Conservation (phyloP, 805 yeast species). For the Naumovozyma castellii region DNA sequence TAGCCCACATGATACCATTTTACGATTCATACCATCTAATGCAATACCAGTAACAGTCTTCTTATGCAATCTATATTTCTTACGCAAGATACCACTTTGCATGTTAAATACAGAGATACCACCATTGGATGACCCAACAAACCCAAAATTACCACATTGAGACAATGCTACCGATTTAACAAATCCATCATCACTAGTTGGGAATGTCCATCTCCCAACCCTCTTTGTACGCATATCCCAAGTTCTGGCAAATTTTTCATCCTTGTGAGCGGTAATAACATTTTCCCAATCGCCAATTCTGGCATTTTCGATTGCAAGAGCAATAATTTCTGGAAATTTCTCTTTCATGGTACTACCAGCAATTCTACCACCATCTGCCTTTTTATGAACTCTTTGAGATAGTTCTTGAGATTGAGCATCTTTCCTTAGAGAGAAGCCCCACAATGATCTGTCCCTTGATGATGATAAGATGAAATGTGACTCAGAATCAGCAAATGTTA, state of each 20-base stretch:
- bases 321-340: constrained; percentile 67
- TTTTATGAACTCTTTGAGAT: constrained; percentile 59
- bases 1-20: constrained; percentile 76
- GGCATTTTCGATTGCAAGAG: constrained; percentile 61
- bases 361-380: constrained; percentile 37
- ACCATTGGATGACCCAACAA: constrained; percentile 84
- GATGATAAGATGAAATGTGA: constrained; percentile 83
- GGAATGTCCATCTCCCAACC: constrained; percentile 63
- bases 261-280: constrained; percentile 78
- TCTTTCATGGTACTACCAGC: constrained; percentile 56
- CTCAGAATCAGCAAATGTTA: constrained; percentile 67
- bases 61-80: constrained; percentile 59
- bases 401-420: constrained; percentile 94
- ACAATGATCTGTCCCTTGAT: constrained; percentile 74
- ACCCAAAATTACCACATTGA: constrained; percentile 89
- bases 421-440: constrained; percentile 88
- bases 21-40: constrained; percentile 81
- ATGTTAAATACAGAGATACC: constrained; percentile 77
- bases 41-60: constrained; percentile 82
- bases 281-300: constrained; percentile 92
- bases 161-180: constrained; percentile 74
- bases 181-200: constrained; percentile 67
- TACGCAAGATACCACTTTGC: constrained; percentile 81
- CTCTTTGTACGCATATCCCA: constrained; percentile 79
- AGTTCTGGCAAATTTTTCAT: constrained; percentile 74